These are phyloP conservation scores for Hyphochytrium catenoides DNA, from an alignment of 352 stramenopile genomes.

Conservation along the genomic window DNA sequence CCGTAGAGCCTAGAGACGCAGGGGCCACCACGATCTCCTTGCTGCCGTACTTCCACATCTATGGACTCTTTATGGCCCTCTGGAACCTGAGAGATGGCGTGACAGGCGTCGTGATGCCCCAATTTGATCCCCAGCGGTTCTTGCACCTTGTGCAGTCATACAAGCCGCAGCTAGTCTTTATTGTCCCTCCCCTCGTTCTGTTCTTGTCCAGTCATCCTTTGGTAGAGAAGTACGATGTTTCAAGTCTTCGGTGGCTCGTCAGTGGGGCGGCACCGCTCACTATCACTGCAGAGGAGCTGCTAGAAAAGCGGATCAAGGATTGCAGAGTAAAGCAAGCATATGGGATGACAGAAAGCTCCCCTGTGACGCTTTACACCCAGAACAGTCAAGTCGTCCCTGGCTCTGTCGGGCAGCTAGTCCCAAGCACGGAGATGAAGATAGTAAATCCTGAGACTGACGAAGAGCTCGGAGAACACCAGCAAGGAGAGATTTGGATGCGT, in stretches of 20 bases:
- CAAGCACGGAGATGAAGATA: constrained; percentile 27
- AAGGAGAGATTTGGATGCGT: constrained; percentile 54
- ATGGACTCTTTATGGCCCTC: constrained; percentile 56
- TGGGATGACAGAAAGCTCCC: constrained; percentile 18
- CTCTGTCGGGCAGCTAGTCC: constrained; percentile 20
- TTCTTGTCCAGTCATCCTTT: constrained; percentile 63
- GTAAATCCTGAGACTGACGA: constrained; percentile 17
- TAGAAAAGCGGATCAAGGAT: constrained; percentile 18
- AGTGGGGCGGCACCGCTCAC: constrained; percentile 52
- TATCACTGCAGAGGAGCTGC: constrained; percentile 23
- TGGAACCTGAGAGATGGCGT: constrained; percentile 45
- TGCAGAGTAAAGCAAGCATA: constrained; percentile 29
- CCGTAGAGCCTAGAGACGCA: too few relatives aligned
- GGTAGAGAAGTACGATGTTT: constrained; percentile 74
- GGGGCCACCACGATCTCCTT: constrained; percentile 28
- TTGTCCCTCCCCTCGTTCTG: constrained; percentile 63
- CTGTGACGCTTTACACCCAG: constrained; percentile 6
- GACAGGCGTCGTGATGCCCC: constrained; percentile 53
- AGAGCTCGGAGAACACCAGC: constrained; percentile 14
- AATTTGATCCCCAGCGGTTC: constrained; percentile 70
- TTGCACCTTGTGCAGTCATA: constrained; percentile 38
- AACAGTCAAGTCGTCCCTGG: constrained; percentile 9
- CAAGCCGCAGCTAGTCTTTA: constrained; percentile 12
- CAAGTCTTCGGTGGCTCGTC: constrained; percentile 29
- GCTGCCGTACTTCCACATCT: constrained; percentile 89